phyloP scores from a whole-genome alignment of 371 early-diverging fungal genomes.

The Mucor circinelloides region DNA sequence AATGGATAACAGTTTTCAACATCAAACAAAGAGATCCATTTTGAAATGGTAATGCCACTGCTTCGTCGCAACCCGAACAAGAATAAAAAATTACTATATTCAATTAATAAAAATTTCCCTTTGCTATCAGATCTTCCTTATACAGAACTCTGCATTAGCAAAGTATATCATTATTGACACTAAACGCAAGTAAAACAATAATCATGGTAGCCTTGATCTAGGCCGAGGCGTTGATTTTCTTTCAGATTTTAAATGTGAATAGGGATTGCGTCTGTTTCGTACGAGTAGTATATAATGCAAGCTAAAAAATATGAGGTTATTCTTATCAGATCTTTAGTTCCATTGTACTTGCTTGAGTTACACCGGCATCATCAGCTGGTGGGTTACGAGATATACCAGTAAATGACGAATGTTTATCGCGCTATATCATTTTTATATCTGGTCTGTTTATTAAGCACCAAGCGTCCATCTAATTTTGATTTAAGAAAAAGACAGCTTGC shows the following conservation, averaged over 20 bases:
- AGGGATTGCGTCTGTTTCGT: too few relatives aligned
- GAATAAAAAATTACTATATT: background rate
- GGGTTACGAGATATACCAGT: background rate
- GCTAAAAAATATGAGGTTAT: too few relatives aligned
- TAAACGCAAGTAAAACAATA: too few relatives aligned
- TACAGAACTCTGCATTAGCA: background rate
- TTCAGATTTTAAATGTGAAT: background rate
- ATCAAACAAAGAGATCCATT: slow-evolving; percentile 12
- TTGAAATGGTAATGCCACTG: slow-evolving; percentile 24
- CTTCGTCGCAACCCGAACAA: background rate
- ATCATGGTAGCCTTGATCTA: background rate
- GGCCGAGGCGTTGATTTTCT: background rate
- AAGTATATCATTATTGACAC: background rate
- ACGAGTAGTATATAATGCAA: too few relatives aligned
- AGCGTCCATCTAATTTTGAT: too few relatives aligned
- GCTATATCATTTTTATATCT: too few relatives aligned
- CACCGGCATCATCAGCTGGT: background rate
- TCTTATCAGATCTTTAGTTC: background rate
- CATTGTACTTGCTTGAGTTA: background rate
- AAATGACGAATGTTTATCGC: background rate
- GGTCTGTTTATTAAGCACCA: too few relatives aligned
- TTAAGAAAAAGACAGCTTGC: too few relatives aligned
- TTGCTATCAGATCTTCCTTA: background rate
- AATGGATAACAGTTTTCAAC: slow-evolving; percentile 50
- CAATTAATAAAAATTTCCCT: background rate